phyloP scores from a whole-genome alignment of 768 basidiomycete species.

The Neoboletus magnificus region DNA sequence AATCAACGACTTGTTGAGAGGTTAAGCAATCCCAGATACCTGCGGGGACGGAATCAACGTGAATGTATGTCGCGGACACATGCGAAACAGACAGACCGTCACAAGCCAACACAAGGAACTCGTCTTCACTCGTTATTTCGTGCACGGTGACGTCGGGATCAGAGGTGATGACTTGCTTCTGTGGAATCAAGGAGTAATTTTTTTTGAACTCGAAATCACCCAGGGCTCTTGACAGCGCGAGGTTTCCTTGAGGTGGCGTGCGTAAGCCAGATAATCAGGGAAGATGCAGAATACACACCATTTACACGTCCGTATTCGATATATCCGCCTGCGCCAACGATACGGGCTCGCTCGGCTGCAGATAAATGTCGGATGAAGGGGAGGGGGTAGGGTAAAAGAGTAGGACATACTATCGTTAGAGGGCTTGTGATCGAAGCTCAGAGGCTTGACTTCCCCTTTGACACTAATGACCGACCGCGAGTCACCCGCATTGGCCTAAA shows the following conservation, averaged over 20 bases:
- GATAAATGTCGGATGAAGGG: constrained; percentile 4
- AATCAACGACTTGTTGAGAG: constrained; percentile 91
- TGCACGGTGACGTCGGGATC: constrained; percentile 90
- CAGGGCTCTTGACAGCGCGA: constrained; percentile 90
- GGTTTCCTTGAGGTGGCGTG: constrained; percentile 61
- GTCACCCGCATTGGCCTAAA: constrained; percentile 95
- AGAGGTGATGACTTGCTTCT: constrained; percentile 91
- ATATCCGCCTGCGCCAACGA: constrained; percentile 88
- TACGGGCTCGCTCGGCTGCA: constrained; percentile 79
- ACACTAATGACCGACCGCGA: constrained; percentile 85
- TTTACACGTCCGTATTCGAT: constrained; percentile 97
- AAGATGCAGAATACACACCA: constrained; percentile 46
- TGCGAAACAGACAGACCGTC: constrained; percentile 63
- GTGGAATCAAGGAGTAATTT: constrained; percentile 74
- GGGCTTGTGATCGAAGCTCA: constrained; percentile 97
- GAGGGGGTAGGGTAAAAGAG: background rate
- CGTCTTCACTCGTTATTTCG: constrained; percentile 82
- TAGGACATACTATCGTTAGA: constrained; percentile 66
- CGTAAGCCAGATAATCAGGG: background rate
- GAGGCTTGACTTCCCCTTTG: constrained; percentile 80
- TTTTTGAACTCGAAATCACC: constrained; percentile 99
- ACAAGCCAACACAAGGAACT: constrained; percentile 95
- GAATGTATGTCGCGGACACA: background rate
- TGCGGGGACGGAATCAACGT: constrained; percentile 29
- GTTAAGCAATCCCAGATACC: constrained; percentile 98